Base-by-base conservation (phyloP, 2,329 filamentous ascomycete species). In the Paracoccidioides lutzii region DNA sequence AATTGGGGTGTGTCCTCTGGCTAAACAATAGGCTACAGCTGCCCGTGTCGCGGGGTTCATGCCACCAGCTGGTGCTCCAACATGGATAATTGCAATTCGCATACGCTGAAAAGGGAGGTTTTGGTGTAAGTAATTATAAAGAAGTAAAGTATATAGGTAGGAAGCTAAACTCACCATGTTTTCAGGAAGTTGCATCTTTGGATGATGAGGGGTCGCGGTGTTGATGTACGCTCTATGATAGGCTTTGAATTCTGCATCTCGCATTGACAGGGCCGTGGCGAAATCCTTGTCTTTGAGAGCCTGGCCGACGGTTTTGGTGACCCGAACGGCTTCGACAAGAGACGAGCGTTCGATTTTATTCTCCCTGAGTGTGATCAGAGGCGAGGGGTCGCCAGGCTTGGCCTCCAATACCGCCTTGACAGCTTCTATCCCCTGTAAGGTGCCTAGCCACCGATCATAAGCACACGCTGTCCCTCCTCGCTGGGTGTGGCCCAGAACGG, bases 31-130 rank as follows among this genome's bases (percentile, higher is more conserved):
- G 37, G 90, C 89, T 15, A 96, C 90, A 12, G 88, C 91, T 35
- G 89, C 91, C 62, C 93, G 84, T 22, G 94, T 93, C 44, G 93
- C 93, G 33, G 91, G 90, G 72, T 98, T 98, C 88, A 98, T 97
- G 65, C 93, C 93, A 71, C 93, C 93, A 35, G 93, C 93, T 6
- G 93, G 93, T 10, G 93, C 93, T 65, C 93, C 93, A 30, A 97
- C 90, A 65, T 97, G 94, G 72, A 98, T 88, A 66, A 98, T 95
- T 51, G 89, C 93, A 65, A 98, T 88, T 62, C 83, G 84, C 88
- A 97, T 90, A 62, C 85, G 83, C 87, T 90, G 60, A 3, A 15
- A 30, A 7, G 9, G 3, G 3, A 32, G 28, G 33, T 22, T 22
- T 22, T 22, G 22, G 22, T 22, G 22, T 22, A 2, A 22, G 22